Percentiles rank a stretch among this genome's conserved stretches.
Conservation (phyloP, 768 basidiomycete species). For the Auricularia sp. region DNA sequence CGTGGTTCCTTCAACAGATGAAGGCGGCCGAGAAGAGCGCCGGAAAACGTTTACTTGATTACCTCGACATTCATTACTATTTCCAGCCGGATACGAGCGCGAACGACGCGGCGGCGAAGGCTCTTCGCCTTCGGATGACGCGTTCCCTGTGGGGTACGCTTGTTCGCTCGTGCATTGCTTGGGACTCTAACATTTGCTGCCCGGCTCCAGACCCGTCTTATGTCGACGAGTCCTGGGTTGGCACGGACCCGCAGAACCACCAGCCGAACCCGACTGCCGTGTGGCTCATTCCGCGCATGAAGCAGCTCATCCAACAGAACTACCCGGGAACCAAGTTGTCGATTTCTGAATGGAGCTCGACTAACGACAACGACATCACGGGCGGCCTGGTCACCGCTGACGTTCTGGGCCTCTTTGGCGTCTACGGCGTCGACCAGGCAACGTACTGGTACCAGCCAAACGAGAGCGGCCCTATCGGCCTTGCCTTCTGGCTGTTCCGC, state of each 20-base stretch:
- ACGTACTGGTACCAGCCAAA: conserved; percentile 38
- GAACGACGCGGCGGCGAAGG: conserved; percentile 42
- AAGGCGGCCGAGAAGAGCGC: conserved; percentile 24
- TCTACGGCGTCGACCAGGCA: conserved; percentile 38
- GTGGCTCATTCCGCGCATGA: conserved; percentile 40
- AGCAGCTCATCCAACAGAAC: conserved; percentile 35
- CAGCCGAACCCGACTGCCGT: conserved; percentile 37
- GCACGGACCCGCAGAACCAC: conserved; percentile 33
- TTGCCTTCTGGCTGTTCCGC: conserved; percentile 48
- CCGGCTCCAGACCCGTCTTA: conserved; percentile 27
- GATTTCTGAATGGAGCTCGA: conserved; percentile 43
- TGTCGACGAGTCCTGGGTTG: conserved; percentile 47
- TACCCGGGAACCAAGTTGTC: conserved; percentile 50
- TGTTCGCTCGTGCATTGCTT: neutral
- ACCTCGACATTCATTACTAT: conserved; percentile 49
- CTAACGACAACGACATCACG: conserved; percentile 40
- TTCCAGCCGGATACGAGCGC: conserved; percentile 43
- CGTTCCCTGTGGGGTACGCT: conserved; percentile 37
- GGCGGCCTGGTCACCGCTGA: conserved; percentile 46
- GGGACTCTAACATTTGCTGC: neutral
- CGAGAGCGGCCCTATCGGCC: conserved; percentile 37
- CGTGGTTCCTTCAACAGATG: conserved; percentile 48
- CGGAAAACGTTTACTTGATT: conserved; percentile 41
- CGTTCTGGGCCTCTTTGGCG: conserved; percentile 41
- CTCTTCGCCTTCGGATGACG: conserved; percentile 38